Evolutionary conservation across 1,139 yeast genomes (phyloP).

Genomic region (Nakaseomyces bracarensis): DNA sequence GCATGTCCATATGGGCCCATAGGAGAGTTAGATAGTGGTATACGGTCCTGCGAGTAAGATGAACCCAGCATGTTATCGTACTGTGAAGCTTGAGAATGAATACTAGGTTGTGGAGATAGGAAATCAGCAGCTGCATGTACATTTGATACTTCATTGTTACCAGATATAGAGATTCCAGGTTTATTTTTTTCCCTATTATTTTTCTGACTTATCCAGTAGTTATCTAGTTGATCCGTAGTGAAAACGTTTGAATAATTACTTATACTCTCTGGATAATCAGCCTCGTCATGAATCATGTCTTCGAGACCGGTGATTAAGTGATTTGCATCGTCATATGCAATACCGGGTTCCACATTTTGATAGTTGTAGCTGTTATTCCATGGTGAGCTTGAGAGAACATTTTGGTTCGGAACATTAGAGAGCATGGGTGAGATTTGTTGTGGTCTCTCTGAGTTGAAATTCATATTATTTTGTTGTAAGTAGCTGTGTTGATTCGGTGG

Average conservation of each 20-base stretch:
- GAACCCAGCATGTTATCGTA: constrained; percentile 1
- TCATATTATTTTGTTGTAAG: background rate
- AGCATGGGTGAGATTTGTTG: background rate
- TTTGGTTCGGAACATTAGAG: background rate
- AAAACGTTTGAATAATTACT: constrained; percentile 28
- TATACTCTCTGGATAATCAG: constrained; percentile 25
- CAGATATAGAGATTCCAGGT: background rate
- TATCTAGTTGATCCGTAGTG: constrained; percentile 30
- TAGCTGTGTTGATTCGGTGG: constrained; percentile 5
- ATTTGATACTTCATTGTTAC: background rate
- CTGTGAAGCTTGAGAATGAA: constrained; percentile 1
- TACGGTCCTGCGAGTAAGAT: constrained; percentile 6
- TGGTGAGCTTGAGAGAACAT: background rate
- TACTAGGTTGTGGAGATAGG: constrained; percentile 6
- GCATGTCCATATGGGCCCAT: constrained; percentile 5
- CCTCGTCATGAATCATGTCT: constrained; percentile 30
- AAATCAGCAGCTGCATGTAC: constrained; percentile 4
- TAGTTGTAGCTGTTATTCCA: constrained; percentile 1
- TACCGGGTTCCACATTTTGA: constrained; percentile 14
- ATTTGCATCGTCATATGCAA: constrained; percentile 27
- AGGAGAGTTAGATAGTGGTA: constrained; percentile 9
- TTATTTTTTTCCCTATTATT: background rate
- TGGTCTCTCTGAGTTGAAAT: background rate
- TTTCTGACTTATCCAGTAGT: constrained; percentile 25
- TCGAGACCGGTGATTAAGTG: constrained; percentile 30